Evolutionary conservation across 306 rosid genomes (phyloP), one percentile per base, ranked within the genome.

Genomic region (Neltuma alba): DNA sequence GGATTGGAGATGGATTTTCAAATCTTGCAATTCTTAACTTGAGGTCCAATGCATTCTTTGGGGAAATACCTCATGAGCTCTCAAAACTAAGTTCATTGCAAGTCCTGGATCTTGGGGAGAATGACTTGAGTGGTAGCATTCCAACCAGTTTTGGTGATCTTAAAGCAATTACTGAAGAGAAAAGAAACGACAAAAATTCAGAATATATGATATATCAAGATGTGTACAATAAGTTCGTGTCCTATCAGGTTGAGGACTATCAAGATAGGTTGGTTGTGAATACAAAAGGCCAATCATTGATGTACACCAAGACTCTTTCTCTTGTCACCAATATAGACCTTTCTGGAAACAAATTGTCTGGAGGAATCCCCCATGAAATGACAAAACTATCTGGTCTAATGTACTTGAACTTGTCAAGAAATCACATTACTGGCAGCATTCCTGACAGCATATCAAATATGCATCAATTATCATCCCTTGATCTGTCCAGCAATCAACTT

Each of bases 51-150:
- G 79, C 75, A 12, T 85, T 89, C 76, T 85, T 2, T 3, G 84
- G 89, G 31, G 78, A 75, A 69, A 27, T 89, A 23, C 83, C 86
- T 3, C 6, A 54, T 0, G 2, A 12, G 30, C 76, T 87, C 36
- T 70, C 90, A 25, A 87, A 83, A 47, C 76, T 87, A 50, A 73
- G 74, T 31, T 83, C 86, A 4, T 62, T 86, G 66, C 89, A 81
- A 60, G 87, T 89, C 73, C 63, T 89, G 61, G 90, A 83, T 78
- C 68, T 89, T 72, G 85, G 85, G n/a, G 74, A 33, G 14, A 86
- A 89, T 48, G 52, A 72, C 12, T 61, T 87, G 55, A 79, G 33
- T 28, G 88, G 90, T 1, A 78, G 67, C 52, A 81, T 87, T 81
- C 87, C 86, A 21, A 36, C 80, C 28, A 79, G 86, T 50, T 81